A percentile compares a stretch with the other conserved stretches of the same genome.
Evolutionary conservation across 75 land plant species (phyloP).

Genomic region (Sequoiadendron giganteum): DNA sequence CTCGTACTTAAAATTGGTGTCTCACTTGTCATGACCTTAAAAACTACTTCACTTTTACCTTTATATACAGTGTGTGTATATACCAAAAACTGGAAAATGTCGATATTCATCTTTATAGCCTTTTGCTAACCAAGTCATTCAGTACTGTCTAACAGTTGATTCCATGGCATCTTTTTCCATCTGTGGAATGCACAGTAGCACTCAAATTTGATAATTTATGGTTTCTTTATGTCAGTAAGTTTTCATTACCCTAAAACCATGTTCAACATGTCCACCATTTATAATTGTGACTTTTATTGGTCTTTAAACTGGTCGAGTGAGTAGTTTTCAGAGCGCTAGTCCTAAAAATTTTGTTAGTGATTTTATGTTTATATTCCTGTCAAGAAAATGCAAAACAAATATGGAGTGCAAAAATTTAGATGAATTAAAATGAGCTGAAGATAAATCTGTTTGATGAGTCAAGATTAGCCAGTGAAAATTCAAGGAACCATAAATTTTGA

Average conservation of each 20-base stretch:
- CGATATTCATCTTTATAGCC: not conserved
- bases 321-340: no score
- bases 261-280: not conserved
- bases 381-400: no score
- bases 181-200: not conserved
- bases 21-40: no score
- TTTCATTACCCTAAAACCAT: not conserved
- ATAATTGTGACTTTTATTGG: not conserved
- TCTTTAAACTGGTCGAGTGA: not conserved
- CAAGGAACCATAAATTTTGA: no score
- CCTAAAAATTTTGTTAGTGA: no score
- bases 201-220: not conserved
- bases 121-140: not conserved
- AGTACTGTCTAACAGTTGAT: not conserved
- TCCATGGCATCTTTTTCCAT: not conserved
- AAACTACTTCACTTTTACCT: not conserved
- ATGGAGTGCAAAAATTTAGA: no score
- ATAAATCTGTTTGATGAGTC: no score
- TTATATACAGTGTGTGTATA: not conserved
- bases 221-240: not conserved
- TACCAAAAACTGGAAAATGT: not conserved
- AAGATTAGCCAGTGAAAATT: no score
- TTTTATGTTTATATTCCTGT: no score
- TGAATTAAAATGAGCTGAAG: no score
- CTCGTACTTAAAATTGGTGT: no score